Base-by-base conservation (phyloP, 2,329 filamentous ascomycete genomes). In the Teratosphaeria gauchensis region DNA sequence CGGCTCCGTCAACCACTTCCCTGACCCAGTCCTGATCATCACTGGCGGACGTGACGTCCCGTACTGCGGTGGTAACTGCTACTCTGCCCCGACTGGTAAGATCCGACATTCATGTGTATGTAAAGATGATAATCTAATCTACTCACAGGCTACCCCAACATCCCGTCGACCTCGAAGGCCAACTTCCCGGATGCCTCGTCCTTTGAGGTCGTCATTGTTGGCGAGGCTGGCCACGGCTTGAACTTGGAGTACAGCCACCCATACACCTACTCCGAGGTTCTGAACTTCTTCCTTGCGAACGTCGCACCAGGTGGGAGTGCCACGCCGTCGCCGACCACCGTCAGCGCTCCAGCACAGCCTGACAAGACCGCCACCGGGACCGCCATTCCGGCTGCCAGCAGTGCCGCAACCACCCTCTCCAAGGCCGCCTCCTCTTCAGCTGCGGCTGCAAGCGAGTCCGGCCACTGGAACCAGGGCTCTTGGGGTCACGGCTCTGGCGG, bases 1-100 rank as follows among this genome's bases (percentile, higher is more conserved):
- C 71, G 0, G 62, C 64, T 61, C 60, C 48, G 55, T 60, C 6
- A 72, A 72, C 56, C 61, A 67, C 0, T 84, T 82, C 65, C 71
- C 66, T 1, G 84, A 82, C 0, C 82, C 84, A 0, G 82, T 84
- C 0, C 70, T 84, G 53, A 75, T 87, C 55, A 76, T 87, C 59
- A 85, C 82, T 33, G 84, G 84, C 59, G 80, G 84, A 54, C 78
- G 81, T 16, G 71, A 73, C 54, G 57, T 71, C 11, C 69, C 69
- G 5, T 87, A 83, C 69, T 87, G 85, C 60, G 84, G 84, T 3
- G 82, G 83, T 30, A 79, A 86, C 69, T 87, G 84, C 72, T 66
- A 74, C 2, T 73, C 71, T 21, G 59, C 66, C 21, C 64, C 67
- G 5, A 81, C 78, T 0, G 42, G 42, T 48, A 21, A 19, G 42